These are phyloP conservation scores for Luffa aegyptiaca DNA, from an alignment of 306 rosid genomes.

Conservation along the genomic window DNA sequence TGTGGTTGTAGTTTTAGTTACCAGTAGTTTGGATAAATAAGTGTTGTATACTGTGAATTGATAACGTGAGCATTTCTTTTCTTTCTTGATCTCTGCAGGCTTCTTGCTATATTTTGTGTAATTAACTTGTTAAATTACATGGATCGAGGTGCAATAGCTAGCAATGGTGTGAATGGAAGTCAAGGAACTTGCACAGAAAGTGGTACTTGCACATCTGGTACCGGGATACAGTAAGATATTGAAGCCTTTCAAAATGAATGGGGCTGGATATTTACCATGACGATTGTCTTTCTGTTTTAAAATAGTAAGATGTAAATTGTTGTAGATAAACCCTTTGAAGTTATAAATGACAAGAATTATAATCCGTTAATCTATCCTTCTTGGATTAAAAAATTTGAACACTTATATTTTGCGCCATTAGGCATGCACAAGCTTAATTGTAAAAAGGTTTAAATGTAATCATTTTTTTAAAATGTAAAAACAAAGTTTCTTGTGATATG, in stretches of 20 bases:
- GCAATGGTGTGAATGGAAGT: conserved; percentile 89
- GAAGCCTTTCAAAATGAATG: not conserved
- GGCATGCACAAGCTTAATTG: not conserved
- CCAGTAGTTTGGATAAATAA: not conserved
- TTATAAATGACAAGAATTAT: not conserved
- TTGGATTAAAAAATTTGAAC: not conserved
- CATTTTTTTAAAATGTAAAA: not conserved
- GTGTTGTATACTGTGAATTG: not conserved
- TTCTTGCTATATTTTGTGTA: conserved; percentile 59
- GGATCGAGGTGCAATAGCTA: conserved; percentile 92
- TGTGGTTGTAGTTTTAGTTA: not conserved
- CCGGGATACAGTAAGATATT: conserved; percentile 81
- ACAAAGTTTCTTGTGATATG: not conserved
- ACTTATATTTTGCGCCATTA: not conserved
- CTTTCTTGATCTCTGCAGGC: conserved; percentile 39
- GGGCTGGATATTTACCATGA: not conserved
- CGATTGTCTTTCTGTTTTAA: not conserved
- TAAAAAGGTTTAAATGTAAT: not conserved
- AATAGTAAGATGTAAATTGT: not conserved
- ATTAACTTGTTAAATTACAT: conserved; percentile 74
- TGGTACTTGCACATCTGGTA: conserved; percentile 57
- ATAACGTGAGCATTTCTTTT: conserved; percentile 2
- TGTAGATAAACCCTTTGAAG: not conserved
- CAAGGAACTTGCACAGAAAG: conserved; percentile 41
- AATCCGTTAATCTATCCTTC: not conserved